These are phyloP conservation scores for Schizochytrium sp. DNA, from an alignment of 108 stramenopile species.

Conservation along the genomic window DNA sequence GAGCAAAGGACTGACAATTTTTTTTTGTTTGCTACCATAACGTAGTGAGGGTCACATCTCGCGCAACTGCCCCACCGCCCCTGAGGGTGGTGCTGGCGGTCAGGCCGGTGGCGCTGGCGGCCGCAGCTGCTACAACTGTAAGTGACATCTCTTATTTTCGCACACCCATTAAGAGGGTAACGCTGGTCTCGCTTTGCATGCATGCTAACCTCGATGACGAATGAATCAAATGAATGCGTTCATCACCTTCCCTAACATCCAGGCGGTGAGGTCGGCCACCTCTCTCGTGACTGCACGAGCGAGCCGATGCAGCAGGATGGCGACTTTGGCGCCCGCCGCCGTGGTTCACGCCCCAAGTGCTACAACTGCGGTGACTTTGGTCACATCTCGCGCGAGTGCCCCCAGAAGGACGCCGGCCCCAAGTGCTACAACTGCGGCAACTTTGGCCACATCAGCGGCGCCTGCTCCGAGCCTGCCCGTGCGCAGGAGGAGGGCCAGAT, in stretches of 20 bases:
- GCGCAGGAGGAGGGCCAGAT: not conserved
- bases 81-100: not conserved
- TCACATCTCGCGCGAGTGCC: conserved; percentile 26
- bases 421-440: conserved; percentile 27
- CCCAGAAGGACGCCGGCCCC: not conserved
- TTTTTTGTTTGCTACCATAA: too few species aligned
- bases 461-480: conserved; percentile 9
- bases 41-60: conserved; percentile 55
- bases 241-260: not conserved
- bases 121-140: not conserved
- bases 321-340: conserved; percentile 18
- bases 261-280: not conserved
- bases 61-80: conserved; percentile 36
- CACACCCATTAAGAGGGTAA: not conserved
- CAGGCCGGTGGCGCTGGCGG: not conserved
- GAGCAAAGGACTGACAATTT: too few species aligned
- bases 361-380: conserved; percentile 28
- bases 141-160: not conserved
- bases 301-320: conserved; percentile 10
- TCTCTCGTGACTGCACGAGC: conserved; percentile 12
- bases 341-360: not conserved
- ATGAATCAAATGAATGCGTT: not conserved
- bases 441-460: not conserved
- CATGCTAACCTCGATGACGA: not conserved
- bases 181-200: not conserved